These are phyloP conservation scores for Talaromyces sp. DNA, from an alignment of 2,329 filamentous ascomycete genomes.

Conservation along the genomic window DNA sequence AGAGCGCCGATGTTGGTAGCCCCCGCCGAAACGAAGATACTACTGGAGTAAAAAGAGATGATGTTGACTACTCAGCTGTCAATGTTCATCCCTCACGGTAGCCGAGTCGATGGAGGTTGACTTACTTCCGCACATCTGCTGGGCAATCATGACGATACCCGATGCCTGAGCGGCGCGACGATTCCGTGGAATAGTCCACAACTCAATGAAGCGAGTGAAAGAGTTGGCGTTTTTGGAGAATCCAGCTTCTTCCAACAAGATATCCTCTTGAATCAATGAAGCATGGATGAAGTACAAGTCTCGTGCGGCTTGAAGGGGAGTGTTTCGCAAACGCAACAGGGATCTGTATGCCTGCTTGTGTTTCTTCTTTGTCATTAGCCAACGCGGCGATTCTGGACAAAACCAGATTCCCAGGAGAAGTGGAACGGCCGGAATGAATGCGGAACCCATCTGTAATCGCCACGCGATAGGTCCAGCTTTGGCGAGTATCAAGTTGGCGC, in stretches of 20 bases:
- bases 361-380: conserved; percentile 64
- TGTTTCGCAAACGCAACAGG: conserved; percentile 56
- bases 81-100: background rate
- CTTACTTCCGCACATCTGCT: conserved; percentile 62
- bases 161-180: conserved; percentile 67
- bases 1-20: conserved; percentile 55
- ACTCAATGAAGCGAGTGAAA: conserved; percentile 54
- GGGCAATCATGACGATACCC: conserved; percentile 74
- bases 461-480: conserved; percentile 58
- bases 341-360: conserved; percentile 60
- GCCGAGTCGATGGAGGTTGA: background rate
- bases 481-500: conserved; percentile 62
- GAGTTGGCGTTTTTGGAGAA: conserved; percentile 53
- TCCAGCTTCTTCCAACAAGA: conserved; percentile 20
- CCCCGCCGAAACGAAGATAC: conserved; percentile 53
- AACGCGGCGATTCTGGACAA: conserved; percentile 63
- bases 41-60: conserved; percentile 71
- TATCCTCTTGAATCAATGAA: conserved; percentile 48
- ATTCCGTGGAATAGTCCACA: conserved; percentile 49
- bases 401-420: conserved; percentile 58
- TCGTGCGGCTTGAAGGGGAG: conserved; percentile 57
- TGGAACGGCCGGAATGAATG: conserved; percentile 62
- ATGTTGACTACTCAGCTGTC: conserved; percentile 55
- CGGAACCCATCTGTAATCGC: conserved; percentile 62
- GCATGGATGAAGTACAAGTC: conserved; percentile 60